phyloP scores from a whole-genome alignment of 768 basidiomycete species.

The Russula olivacea region DNA sequence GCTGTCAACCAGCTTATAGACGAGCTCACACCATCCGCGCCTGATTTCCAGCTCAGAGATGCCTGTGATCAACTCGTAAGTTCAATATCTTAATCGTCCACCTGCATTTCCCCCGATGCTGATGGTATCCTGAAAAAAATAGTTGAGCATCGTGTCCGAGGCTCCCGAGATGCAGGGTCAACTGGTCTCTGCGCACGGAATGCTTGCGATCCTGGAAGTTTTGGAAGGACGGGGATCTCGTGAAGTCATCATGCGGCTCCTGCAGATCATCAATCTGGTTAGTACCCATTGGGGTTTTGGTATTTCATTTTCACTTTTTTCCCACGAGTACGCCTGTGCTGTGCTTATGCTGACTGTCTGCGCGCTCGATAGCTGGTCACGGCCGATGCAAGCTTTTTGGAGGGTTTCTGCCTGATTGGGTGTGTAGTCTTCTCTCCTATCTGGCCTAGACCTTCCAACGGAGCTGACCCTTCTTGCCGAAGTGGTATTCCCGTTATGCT shows the following conservation, averaged over 20 bases:
- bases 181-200: slow-evolving; percentile 87
- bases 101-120: background rate
- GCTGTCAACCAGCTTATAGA: slow-evolving; percentile 83
- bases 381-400: slow-evolving; percentile 76
- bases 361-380: slow-evolving; percentile 37
- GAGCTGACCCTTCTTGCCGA: slow-evolving; percentile 1
- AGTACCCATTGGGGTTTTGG: slow-evolving; percentile 24
- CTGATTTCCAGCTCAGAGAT: slow-evolving; percentile 76
- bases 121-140: background rate
- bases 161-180: slow-evolving; percentile 83
- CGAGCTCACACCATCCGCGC: slow-evolving; percentile 71
- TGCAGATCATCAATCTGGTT: slow-evolving; percentile 88
- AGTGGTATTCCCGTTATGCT: slow-evolving; percentile 96
- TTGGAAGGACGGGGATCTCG: slow-evolving; percentile 81
- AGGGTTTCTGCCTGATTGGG: slow-evolving; percentile 94
- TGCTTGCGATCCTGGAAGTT: slow-evolving; percentile 91
- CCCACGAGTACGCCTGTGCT: background rate
- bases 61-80: slow-evolving; percentile 84
- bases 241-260: slow-evolving; percentile 77
- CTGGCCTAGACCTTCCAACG: background rate
- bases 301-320: background rate
- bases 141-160: slow-evolving; percentile 74
- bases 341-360: background rate
- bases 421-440: slow-evolving; percentile 31
- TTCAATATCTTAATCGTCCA: slow-evolving; percentile 7